phyloP scores from a whole-genome alignment of 306 rosid genomes.

The Castanopsis chinensis region DNA sequence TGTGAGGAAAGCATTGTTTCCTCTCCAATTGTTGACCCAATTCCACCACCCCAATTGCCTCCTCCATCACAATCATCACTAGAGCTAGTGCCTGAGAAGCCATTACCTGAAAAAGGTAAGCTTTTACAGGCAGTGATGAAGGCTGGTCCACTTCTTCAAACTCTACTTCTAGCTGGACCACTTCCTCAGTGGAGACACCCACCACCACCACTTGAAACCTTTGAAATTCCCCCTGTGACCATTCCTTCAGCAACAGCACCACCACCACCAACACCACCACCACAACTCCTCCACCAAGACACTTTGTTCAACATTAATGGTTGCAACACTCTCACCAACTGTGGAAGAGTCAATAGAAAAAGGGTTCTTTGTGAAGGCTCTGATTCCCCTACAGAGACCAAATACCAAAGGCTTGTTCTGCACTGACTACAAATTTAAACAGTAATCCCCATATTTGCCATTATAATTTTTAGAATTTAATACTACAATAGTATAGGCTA shows the following conservation, averaged over 20 bases:
- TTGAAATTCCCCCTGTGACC: slow-evolving; percentile 86
- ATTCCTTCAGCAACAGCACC: slow-evolving; percentile 58
- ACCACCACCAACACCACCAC: slow-evolving; percentile 32
- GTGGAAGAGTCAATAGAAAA: slow-evolving; percentile 62
- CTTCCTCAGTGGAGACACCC: slow-evolving; percentile 99
- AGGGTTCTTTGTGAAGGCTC: slow-evolving; percentile 61
- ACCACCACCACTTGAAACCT: slow-evolving; percentile 90
- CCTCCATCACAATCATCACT: slow-evolving; percentile 22
- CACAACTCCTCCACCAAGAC: slow-evolving; percentile 50
- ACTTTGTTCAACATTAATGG: slow-evolving; percentile 34
- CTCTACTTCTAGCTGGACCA: slow-evolving; percentile 90
- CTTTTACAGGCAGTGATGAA: slow-evolving; percentile 96
- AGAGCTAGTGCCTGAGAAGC: slow-evolving; percentile 53
- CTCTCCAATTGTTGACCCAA: slow-evolving; percentile 67
- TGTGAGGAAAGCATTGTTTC: slow-evolving; percentile 99
- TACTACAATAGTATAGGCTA: slow-evolving; percentile 36
- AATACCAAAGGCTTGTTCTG: slow-evolving; percentile 69
- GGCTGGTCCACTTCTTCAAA: slow-evolving; percentile 94
- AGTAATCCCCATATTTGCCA: slow-evolving; percentile 28
- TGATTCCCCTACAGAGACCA: slow-evolving; percentile 62
- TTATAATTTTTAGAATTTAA: slow-evolving; percentile 27
- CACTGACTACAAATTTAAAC: slow-evolving; percentile 45
- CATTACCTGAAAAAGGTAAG: slow-evolving; percentile 94
- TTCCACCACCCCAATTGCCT: slow-evolving; percentile 42
- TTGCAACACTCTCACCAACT: slow-evolving; percentile 35